Evolutionary conservation across 2,329 filamentous ascomycete genomes (phyloP), one percentile per base, ranked within the genome.

Genomic region (Elsinoe australis): DNA sequence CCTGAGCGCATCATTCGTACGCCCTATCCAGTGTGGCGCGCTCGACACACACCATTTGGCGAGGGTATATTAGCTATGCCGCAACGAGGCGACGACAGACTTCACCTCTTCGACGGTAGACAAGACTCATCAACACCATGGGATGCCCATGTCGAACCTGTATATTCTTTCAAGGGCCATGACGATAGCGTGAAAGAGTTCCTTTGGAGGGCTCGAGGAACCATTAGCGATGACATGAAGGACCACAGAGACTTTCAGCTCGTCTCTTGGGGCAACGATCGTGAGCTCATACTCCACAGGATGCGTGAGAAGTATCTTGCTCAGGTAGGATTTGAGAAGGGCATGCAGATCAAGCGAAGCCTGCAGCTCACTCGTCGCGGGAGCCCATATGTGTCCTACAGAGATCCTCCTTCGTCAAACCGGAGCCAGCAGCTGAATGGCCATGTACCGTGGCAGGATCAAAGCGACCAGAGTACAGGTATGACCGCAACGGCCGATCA

Each of bases 201-300:
- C 52, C 68, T 95, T 8, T 95, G 89, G 89, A 78, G 89, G 61
- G 78, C 79, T 39, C 79, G 89, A 49, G 89, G 89, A 6, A 58
- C 56, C 29, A 71, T 72, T 15, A 75, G 79, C 12, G 78, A 87
- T 47, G 75, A 77, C n/a, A 67, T 83, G 36, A 89, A 95, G 58
- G 73, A 88, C 53, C 24, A 44, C 31, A 79, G 90, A 57, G 89
- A 95, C 46, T 95, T 95, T 54, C 89, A 95, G 63, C 73, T 95
- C 14, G 86, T 95, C 0, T 89, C 89, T 0, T 95, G 89, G 89
- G 88, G 88, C 19, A 82, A 85, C 41, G 90, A 95, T 62, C 85
- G 84, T 55, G 79, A 88, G 58, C 71, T 95, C 22, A 82, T 85
- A 41, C 72, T 95, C 21, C 85, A 94, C 60, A 81, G 80, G 39